Base-by-base conservation (phyloP, 306 rosid species). In the Abrus precatorius region DNA sequence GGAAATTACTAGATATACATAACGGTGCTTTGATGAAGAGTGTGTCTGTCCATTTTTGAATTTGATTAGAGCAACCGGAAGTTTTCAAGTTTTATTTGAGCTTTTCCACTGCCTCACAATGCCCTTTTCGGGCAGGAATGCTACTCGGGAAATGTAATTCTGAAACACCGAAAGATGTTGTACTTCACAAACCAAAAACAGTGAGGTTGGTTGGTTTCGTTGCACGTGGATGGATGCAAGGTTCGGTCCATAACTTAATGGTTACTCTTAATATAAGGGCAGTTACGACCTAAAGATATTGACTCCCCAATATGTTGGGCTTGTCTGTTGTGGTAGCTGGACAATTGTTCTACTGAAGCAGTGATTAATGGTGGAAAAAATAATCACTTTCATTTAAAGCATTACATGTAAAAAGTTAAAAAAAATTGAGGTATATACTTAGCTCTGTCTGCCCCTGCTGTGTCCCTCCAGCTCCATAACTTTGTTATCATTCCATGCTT, bases 161-260 rank as follows among this genome's bases (percentile, higher is more conserved):
- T 2, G 36, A 69, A 30, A 36, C 45, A 29, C 43, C 5, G n/a
- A 66, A 64, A 43, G 12, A 59, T 20, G 20, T 20, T 62, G 79
- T 54, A 63, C 79, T 32, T 9, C 20, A 9, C 33, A 34, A 36
- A 48, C 52, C 3, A 43, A 62, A 64, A 38, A 52, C 5, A 28
- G 32, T 47, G 49, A 33, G 20, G 32, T 79, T 9, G 59, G 66
- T 54, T 53, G 27, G 36, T 32, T 32, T 68, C 1, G 13, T 38
- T 41, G 72, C 63, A 79, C 62, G 82, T 78, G 62, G 49, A 41
- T 78, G 62, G 49, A 41, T 56, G 45, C 32, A 14, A 12, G 32
- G 12, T 45, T 55, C 7, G 48, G 7, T 54, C 12, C 49, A 78
- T 54, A 33, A 27, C 40, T 34, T 4, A 50, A 34, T 55, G 36